Evolutionary conservation across 768 basidiomycete species (phyloP).

Genomic region (Collybiopsis confluens): DNA sequence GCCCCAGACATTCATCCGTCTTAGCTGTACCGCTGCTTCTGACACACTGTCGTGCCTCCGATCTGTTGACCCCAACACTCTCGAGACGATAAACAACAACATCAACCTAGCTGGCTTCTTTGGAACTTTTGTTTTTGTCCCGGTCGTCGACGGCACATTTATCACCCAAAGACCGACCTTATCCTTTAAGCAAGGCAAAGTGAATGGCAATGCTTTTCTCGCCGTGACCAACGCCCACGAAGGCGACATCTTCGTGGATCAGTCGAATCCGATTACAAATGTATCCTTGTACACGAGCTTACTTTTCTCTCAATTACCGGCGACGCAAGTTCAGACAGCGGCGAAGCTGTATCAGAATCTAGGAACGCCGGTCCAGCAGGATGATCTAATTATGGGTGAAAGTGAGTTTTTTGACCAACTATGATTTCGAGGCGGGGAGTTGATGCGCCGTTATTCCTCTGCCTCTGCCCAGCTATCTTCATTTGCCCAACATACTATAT

Average conservation of each 20-base stretch:
- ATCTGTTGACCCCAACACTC: constrained; percentile 12
- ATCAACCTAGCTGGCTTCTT: constrained; percentile 23
- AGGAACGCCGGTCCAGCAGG: constrained; percentile 16
- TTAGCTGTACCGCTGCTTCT: constrained; percentile 17
- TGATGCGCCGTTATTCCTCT: no score
- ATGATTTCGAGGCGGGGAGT: background rate
- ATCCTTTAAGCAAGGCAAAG: constrained; percentile 19
- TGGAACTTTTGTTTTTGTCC: constrained; percentile 26
- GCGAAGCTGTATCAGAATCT: constrained; percentile 14
- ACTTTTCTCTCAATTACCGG: constrained; percentile 20
- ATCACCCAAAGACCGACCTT: constrained; percentile 28
- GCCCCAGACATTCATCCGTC: background rate
- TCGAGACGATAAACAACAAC: constrained; percentile 22
- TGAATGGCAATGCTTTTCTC: constrained; percentile 28
- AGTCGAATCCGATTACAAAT: constrained; percentile 12
- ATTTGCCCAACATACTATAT: constrained; percentile 30
- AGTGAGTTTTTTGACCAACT: constrained; percentile 12
- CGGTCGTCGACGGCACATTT: constrained; percentile 32
- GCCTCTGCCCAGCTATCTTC: constrained; percentile 33
- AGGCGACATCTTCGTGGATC: constrained; percentile 24
- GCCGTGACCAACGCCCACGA: constrained; percentile 26
- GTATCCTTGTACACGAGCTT: constrained; percentile 17
- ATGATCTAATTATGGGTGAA: constrained; percentile 21
- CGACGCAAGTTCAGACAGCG: constrained; percentile 8
- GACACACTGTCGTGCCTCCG: constrained; percentile 17